Evolutionary conservation across 768 basidiomycete genomes (phyloP).

Genomic region (Neoboletus magnificus): DNA sequence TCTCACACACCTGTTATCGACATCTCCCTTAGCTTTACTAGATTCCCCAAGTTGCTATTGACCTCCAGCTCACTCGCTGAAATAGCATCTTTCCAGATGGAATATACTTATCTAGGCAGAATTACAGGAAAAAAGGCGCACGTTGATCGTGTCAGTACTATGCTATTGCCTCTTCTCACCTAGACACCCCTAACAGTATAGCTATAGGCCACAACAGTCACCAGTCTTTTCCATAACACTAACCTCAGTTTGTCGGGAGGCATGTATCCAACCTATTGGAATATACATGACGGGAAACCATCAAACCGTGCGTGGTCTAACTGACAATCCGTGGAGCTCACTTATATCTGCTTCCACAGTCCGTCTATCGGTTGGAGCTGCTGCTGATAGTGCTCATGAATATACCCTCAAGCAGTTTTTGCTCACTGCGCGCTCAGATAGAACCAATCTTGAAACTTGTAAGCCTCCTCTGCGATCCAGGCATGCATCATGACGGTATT

Average conservation of each 20-base stretch:
- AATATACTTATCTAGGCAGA: conserved; percentile 81
- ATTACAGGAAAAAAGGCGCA: conserved; percentile 68
- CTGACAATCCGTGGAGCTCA: background rate
- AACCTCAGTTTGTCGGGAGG: conserved; percentile 49
- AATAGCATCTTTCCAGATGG: conserved; percentile 77
- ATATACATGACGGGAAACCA: conserved; percentile 45
- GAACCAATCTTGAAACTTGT: conserved; percentile 64
- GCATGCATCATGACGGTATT: conserved; percentile 4
- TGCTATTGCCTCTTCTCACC: background rate
- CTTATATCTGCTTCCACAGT: conserved; percentile 17
- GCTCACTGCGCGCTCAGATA: conserved; percentile 60
- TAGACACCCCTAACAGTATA: background rate
- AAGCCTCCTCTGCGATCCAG: conserved; percentile 21
- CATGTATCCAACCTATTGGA: conserved; percentile 64
- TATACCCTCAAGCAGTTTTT: conserved; percentile 75
- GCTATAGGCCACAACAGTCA: conserved; percentile 46
- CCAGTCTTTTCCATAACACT: conserved; percentile 44
- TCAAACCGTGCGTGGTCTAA: conserved; percentile 40
- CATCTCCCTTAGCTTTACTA: conserved; percentile 1
- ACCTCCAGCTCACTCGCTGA: conserved; percentile 63
- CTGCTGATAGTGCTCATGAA: conserved; percentile 74
- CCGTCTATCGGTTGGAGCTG: conserved; percentile 58
- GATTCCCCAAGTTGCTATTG: conserved; percentile 17
- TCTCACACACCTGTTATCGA: background rate
- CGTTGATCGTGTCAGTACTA: conserved; percentile 47